Evolutionary conservation across 495 filamentous ascomycete species (phyloP), one percentile per base, ranked within the genome.

Genomic region (Penicillium canescens): DNA sequence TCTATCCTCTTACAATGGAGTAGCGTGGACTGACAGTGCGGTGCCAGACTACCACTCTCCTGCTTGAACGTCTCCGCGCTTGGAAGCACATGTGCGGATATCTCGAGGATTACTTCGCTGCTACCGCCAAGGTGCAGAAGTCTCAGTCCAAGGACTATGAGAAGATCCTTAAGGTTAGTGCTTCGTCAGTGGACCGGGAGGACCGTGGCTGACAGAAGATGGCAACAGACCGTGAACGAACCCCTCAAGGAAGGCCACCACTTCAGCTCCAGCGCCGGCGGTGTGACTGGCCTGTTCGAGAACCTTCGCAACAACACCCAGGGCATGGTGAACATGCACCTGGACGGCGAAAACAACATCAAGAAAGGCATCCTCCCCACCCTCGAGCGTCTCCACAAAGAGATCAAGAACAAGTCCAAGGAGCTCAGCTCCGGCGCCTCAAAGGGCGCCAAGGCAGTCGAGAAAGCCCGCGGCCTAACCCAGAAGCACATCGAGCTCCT

Each of bases 401-500:
- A 98, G 64, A 93, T 98, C 75, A 98, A 97, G 79, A 84, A 87
- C 69, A 96, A 96, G 75, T 77, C 81, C 34, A 98, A 97, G 78
- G 90, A 96, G 69, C 81, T 98, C 6, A 78, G 78, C 38, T 80
- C 84, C 40, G 91, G 92, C n/a, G 89, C 88, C n/a, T 83, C 83
- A 50, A 96, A 94, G 79, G 80, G 82, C 7, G 83, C 88, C 37
- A 98, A 97, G 72, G 85, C 87, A 16, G 92, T 98, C 24, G 89
- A 95, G 43, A 98, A 96, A 74, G 87, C 91, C 18, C 87, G 95
- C 46, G 82, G 83, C 57, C 67, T 74, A 10, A 97, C 93, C 1
- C 94, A 98, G 79, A 96, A 93, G 75, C 90, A 97, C 58, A 96
- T 98, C 49, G 93, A 98, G 71, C 83, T 96, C 24, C 83, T 98